Conservation (phyloP, 1,284 basidiomycete species). For the Macrocybe sp. region DNA sequence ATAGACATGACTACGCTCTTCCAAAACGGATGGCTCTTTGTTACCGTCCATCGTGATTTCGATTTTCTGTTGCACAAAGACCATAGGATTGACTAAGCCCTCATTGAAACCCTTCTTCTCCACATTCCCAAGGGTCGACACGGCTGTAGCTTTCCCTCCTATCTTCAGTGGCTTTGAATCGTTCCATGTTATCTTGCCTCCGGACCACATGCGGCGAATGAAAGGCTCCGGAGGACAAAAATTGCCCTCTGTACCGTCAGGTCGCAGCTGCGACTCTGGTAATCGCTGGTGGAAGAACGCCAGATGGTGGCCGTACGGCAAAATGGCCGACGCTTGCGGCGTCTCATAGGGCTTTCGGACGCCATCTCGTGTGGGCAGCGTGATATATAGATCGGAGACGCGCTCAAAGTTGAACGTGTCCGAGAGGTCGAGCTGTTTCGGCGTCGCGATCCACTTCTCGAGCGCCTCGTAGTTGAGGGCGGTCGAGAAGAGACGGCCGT, state of each 20-base stretch:
- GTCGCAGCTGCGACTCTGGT: slow-evolving; percentile 51
- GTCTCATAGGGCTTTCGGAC: slow-evolving; percentile 32
- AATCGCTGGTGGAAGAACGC: slow-evolving; percentile 70
- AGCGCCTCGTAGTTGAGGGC: slow-evolving; percentile 23
- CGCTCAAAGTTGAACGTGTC: slow-evolving; percentile 48
- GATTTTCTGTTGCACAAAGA: slow-evolving; percentile 74
- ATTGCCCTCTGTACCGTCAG: slow-evolving; percentile 69
- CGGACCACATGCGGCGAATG: slow-evolving; percentile 80
- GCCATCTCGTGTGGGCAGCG: slow-evolving; percentile 68
- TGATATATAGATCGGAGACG: slow-evolving; percentile 57
- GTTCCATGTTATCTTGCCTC: slow-evolving; percentile 68
- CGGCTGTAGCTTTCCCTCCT: slow-evolving; percentile 49
- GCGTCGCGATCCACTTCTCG: slow-evolving; percentile 46
- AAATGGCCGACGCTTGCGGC: slow-evolving; percentile 36
- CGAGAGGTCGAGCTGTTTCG: slow-evolving; percentile 33
- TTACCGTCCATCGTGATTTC: slow-evolving; percentile 39
- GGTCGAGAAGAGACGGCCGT: slow-evolving; percentile 14
- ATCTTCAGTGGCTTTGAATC: slow-evolving; percentile 42
- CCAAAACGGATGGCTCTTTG: slow-evolving; percentile 45
- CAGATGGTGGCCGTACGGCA: slow-evolving; percentile 67
- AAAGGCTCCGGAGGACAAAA: slow-evolving; percentile 74
- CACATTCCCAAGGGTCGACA: slow-evolving; percentile 48
- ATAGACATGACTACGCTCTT: slow-evolving; percentile 77
- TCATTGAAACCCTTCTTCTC: slow-evolving; percentile 61
- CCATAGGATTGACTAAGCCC: slow-evolving; percentile 49